Evolutionary conservation across 106 monocot genomes (phyloP), one percentile per base, ranked within the genome.

Genomic region (Dactylorhiza incarnata): DNA sequence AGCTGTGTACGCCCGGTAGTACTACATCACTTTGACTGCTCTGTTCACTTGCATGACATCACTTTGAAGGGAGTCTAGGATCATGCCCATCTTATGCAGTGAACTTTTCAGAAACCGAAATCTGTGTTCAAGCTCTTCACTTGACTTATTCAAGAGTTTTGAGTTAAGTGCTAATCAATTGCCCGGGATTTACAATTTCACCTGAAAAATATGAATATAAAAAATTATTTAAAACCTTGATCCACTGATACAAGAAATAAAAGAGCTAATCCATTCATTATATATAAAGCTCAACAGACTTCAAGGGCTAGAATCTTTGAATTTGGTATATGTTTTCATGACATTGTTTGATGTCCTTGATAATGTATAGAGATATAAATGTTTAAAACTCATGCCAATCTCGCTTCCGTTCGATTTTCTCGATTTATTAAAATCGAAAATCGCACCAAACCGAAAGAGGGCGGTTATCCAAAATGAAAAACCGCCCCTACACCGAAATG

Each of bases 1-100:
- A n/a, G n/a, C n/a, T n/a, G n/a, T n/a, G n/a, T n/a, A n/a, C n/a
- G n/a, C n/a, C n/a, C n/a, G n/a, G n/a, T n/a, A n/a, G n/a, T n/a
- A n/a, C n/a, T n/a, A n/a, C n/a, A n/a, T n/a, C n/a, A n/a, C 99
- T 79, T 86, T 94, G 29, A 94, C 78, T 19, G 84, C 76, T 87
- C 85, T 89, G 72, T 88, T 89, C 69, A 90, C 75, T 84, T 94
- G 94, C 81, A 94, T 86, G 3, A 92, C 83, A 76, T 99, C 94
- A 79, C 72, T 78, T 74, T 94, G 99, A 70, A 92, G 82, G 59
- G 84, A 81, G 65, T 90, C 91, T 55, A 99, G 55, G 23, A 90
- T 81, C 77, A 88, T 94, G 48, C 89, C 85, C 58, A 91, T 26
- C 80, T 85, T 99, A 80, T 65, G 88, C 77, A 99, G 13, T 54